Evolutionary conservation across 139 green algal species (phyloP), one percentile per base, ranked within the genome.

Genomic region (Micromonas pusilla): DNA sequence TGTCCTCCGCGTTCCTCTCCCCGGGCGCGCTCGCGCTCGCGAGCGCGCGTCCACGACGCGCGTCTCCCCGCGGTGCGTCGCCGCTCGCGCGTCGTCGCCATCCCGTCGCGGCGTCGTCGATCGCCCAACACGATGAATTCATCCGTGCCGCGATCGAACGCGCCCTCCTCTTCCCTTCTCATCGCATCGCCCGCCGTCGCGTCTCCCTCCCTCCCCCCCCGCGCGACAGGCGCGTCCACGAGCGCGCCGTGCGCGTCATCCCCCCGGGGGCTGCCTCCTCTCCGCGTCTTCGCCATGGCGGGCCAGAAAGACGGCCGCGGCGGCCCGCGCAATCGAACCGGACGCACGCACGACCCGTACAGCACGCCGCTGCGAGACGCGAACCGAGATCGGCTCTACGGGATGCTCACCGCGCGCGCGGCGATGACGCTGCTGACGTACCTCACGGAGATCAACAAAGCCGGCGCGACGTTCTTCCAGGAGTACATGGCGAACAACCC

Each of bases 391-490:
- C 71, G 71, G 6, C 71, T 77, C 33, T 66, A 62, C 19, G 71
- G 71, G 21, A 34, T 77, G 33, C 36, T 77, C 31, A 77, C 71
- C 20, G 71, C 39, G 36, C 71, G 71, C 71, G 71, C 71, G 36
- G 37, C 71, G 71, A 67, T 33, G 21, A 77, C 71, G 36, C 71
- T 77, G 71, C 71, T 77, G 23, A 45, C n/a, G 28, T 77, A 77
- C 71, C 52, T 34, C 36, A 66, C 71, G 39, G 71, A 77, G 38
- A 66, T 37, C 31, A 77, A 77, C 71, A 34, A 77, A 33, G 25
- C 52, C 36, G 4, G 26, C 39, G 39, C 33, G 16, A 30, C 71
- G 19, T 77, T 34, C 30, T 37, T 77, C 20, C 52, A 45, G 36
- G 71, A 64, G 39, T 77, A 77, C 71, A 64, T 77, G 28, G 31